Percentiles rank a stretch among this genome's conserved stretches.
These are phyloP conservation scores for Talaromyces thailandensis DNA, from an alignment of 495 filamentous ascomycete genomes.

Conservation along the genomic window DNA sequence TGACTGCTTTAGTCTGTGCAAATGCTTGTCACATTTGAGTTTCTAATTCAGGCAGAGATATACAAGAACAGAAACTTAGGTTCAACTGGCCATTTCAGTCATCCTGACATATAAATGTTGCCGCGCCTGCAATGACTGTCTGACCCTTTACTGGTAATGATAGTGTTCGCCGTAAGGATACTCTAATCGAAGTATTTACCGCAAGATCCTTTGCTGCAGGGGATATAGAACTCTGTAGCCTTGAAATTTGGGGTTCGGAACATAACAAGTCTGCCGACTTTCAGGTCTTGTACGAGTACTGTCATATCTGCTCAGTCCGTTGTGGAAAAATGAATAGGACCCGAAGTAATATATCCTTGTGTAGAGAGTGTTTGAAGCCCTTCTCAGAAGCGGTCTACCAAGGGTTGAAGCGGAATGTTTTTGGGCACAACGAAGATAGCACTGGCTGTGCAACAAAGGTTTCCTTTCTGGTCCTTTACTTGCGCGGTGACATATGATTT, in stretches of 20 bases:
- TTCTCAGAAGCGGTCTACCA: slow-evolving; percentile 37
- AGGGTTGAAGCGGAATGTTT: slow-evolving; percentile 31
- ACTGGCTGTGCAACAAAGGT: slow-evolving; percentile 44
- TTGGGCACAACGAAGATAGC: slow-evolving; percentile 59
- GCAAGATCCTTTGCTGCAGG: not conserved
- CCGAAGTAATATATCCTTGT: not conserved
- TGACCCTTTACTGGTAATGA: not conserved
- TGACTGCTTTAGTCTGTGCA: no score
- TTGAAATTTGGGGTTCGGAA: not conserved
- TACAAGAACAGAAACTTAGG: no score
- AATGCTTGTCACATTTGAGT: no score
- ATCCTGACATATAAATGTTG: not conserved
- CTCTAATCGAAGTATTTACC: not conserved
- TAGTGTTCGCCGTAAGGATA: not conserved
- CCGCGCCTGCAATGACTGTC: not conserved
- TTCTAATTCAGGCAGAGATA: no score
- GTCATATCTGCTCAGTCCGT: not conserved
- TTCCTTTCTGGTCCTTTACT: slow-evolving; percentile 44
- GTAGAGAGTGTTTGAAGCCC: not conserved
- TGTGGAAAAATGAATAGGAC: not conserved
- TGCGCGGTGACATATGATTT: slow-evolving; percentile 53
- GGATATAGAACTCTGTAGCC: not conserved
- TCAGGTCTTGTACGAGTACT: not conserved
- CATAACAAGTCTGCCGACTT: not conserved
- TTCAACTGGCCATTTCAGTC: no score